phyloP scores from a whole-genome alignment of 768 basidiomycete species.

The Pleurotus sapidus region DNA sequence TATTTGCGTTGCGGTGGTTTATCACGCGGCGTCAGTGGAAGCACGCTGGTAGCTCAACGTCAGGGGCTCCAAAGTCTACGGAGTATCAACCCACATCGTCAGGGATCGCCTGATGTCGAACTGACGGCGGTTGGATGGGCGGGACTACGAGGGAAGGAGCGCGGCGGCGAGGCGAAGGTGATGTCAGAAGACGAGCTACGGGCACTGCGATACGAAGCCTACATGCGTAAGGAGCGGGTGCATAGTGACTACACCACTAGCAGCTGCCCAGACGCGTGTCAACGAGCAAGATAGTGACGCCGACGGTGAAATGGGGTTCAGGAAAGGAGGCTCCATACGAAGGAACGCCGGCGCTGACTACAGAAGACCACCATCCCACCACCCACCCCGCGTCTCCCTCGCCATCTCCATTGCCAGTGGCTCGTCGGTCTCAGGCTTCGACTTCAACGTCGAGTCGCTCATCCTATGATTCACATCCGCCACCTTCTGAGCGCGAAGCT shows the following conservation, averaged over 20 bases:
- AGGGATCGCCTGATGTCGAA: conserved; percentile 14
- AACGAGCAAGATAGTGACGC: conserved; percentile 7
- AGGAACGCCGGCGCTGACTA: neutral
- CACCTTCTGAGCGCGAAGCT: conserved; percentile 24
- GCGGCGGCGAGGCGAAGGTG: conserved; percentile 17
- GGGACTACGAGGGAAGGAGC: conserved; percentile 12
- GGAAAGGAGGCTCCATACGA: neutral
- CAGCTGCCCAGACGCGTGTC: conserved; percentile 22
- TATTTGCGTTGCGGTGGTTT: conserved; percentile 58
- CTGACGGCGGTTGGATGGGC: neutral
- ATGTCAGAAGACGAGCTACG: conserved; percentile 38
- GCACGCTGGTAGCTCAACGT: conserved; percentile 12
- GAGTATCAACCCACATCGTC: conserved; percentile 33
- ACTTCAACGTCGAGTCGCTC: neutral
- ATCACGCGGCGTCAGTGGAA: conserved; percentile 36
- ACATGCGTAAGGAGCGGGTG: conserved; percentile 32
- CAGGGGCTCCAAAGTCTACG: conserved; percentile 8
- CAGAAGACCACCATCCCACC: conserved; percentile 18
- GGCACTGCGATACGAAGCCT: conserved; percentile 33
- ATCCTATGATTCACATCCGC: conserved; percentile 20
- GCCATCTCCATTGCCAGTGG: neutral
- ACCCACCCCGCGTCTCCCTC: neutral
- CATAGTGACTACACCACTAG: conserved; percentile 29
- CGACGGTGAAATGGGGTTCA: neutral
- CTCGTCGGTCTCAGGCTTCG: neutral